Conservation (phyloP, 805 yeast genomes). For the Pichia gijzeniarum region DNA sequence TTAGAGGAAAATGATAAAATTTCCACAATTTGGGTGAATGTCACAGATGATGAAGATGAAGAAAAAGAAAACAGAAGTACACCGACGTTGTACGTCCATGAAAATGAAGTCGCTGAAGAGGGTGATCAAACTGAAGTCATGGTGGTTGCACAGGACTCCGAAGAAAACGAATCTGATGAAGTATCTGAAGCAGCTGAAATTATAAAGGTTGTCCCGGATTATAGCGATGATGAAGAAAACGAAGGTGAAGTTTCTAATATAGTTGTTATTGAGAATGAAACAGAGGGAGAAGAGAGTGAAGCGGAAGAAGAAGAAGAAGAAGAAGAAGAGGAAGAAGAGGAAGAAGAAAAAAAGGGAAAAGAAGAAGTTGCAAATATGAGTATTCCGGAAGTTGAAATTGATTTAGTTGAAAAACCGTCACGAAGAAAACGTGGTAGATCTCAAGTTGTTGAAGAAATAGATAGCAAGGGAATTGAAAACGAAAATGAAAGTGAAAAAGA, state of each 20-base stretch:
- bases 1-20: background rate
- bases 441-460: background rate
- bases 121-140: background rate
- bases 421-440: conserved; percentile 3
- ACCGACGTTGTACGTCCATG: background rate
- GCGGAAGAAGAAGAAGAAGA: background rate
- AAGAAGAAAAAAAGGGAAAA: background rate
- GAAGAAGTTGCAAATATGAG: background rate
- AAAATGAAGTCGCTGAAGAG: background rate
- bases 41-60: background rate
- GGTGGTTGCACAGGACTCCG: background rate
- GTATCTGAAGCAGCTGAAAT: background rate
- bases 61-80: background rate
- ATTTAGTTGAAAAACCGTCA: background rate
- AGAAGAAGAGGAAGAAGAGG: background rate
- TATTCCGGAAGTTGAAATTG: conserved; percentile 6
- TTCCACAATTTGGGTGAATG: background rate
- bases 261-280: background rate
- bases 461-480: background rate
- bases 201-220: background rate
- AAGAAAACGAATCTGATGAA: conserved; percentile 1
- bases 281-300: too few relatives aligned
- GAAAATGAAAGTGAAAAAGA: background rate
- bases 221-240: background rate
- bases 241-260: conserved; percentile 1